Evolutionary conservation across 1,284 basidiomycete species (phyloP).

Genomic region (Malassezia restricta): DNA sequence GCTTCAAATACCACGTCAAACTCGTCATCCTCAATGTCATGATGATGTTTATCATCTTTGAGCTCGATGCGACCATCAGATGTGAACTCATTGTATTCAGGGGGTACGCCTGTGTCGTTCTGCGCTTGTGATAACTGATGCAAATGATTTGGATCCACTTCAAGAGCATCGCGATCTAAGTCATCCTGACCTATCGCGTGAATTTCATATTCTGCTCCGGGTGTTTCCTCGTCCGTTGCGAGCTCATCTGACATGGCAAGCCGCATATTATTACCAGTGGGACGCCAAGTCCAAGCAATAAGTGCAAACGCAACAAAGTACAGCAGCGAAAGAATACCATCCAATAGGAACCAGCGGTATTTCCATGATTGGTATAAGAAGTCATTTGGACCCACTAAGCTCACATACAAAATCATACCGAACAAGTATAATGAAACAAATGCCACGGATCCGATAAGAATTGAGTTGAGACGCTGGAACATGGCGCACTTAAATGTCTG

Average conservation of each 20-base stretch:
- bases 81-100: neutral
- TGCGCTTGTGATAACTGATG: slow-evolving; percentile 5
- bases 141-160: slow-evolving; percentile 9
- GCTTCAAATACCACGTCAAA: slow-evolving; percentile 13
- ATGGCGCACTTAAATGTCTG: slow-evolving; percentile 42
- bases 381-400: slow-evolving; percentile 53
- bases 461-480: slow-evolving; percentile 61
- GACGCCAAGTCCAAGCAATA: slow-evolving; percentile 86
- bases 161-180: slow-evolving; percentile 9
- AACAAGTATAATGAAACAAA: slow-evolving; percentile 5
- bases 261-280: slow-evolving; percentile 78
- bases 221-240: slow-evolving; percentile 68
- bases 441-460: slow-evolving; percentile 56
- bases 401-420: neutral
- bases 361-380: slow-evolving; percentile 89
- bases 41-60: slow-evolving; percentile 23
- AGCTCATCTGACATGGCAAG: slow-evolving; percentile 47
- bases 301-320: slow-evolving; percentile 56
- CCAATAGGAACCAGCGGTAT: slow-evolving; percentile 85
- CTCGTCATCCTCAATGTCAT: slow-evolving; percentile 21
- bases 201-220: slow-evolving; percentile 66
- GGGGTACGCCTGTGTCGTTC: neutral
- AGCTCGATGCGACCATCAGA: neutral
- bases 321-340: slow-evolving; percentile 76
- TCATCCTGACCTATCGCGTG: slow-evolving; percentile 49